phyloP scores from a whole-genome alignment of 2,329 filamentous ascomycete genomes.

The Chaetomiaceae sp. region DNA sequence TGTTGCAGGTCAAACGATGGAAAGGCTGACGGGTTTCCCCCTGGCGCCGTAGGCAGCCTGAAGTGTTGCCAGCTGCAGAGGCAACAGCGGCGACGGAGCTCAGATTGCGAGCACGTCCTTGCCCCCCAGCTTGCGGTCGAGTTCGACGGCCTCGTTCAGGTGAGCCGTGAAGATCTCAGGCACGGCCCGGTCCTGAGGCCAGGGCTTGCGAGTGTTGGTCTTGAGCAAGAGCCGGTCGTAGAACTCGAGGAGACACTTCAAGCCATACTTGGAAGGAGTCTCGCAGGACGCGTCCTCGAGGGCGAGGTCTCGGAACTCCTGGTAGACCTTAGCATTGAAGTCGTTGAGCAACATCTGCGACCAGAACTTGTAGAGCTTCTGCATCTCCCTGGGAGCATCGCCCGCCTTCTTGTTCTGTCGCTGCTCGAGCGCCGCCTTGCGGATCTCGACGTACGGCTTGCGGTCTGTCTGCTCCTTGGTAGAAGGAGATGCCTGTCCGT shows the following conservation, averaged over 20 bases:
- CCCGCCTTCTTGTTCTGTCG: conserved; percentile 32
- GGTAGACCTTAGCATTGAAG: conserved; percentile 72
- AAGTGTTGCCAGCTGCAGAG: background rate
- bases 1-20: background rate
- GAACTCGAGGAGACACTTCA: conserved; percentile 60
- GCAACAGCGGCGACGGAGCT: background rate
- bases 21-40: background rate
- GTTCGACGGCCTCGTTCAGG: conserved; percentile 25
- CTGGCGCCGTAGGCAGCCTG: background rate
- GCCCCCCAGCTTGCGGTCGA: conserved; percentile 14
- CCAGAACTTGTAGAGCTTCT: conserved; percentile 70
- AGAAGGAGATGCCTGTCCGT: conserved; percentile 11
- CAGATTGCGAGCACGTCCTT: conserved; percentile 5
- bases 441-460: conserved; percentile 34
- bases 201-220: conserved; percentile 23
- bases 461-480: conserved; percentile 17
- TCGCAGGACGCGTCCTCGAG: conserved; percentile 55
- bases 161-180: conserved; percentile 29
- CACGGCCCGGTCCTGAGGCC: conserved; percentile 25
- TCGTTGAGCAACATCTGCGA: conserved; percentile 65
- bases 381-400: conserved; percentile 52
- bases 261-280: conserved; percentile 46
- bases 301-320: conserved; percentile 65
- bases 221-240: conserved; percentile 42
- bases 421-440: conserved; percentile 36